Evolutionary conservation across 495 filamentous ascomycete species (phyloP), one percentile per base, ranked within the genome.

Genomic region (Penicillium verhagenii): DNA sequence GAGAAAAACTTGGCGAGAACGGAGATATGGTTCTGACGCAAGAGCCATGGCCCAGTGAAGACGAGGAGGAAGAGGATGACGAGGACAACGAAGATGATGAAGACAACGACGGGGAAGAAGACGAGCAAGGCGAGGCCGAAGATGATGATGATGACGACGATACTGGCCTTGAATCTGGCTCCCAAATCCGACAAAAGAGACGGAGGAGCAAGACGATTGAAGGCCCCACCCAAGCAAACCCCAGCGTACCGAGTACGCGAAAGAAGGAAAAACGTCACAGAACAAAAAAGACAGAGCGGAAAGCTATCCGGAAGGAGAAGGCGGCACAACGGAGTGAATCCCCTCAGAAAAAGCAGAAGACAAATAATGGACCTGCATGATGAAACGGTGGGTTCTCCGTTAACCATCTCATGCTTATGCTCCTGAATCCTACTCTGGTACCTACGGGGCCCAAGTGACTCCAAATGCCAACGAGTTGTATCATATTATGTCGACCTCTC

Each of bases 1-100:
- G 74, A 16, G 81, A 86, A 39, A 70, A 71, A 0, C 71, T 96
- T 11, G 91, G 89, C 1, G 74, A 80, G 28, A 87, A 77, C 1
- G 92, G 90, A 4, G 86, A 94, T 68, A 56, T 92, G 51, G 90
- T 85, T 0, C 85, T 95, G 38, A 81, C 86, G 2, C 90, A 94
- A 5, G 75, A 76, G 65, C 71, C 70, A 50, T 40, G 59, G n/a
- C 35, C 52, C 20, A 48, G 59, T 25, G 68, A 68, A 28, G 69
- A 72, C 14, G 53, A 58, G 46, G 52, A 35, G 35, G 46, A 23
- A 9, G 37, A 58, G 33, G 44, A 28, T 28, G 26, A 28, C 2
- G 10, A 28, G 26, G 26, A 28, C 26, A 28, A 28, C 10, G 26
- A 28, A 47, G 14, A n/a, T n/a, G 54, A 64, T 48, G 39, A 33